Conservation (phyloP, 2,329 filamentous ascomycete species). For the Penicillium sp. region DNA sequence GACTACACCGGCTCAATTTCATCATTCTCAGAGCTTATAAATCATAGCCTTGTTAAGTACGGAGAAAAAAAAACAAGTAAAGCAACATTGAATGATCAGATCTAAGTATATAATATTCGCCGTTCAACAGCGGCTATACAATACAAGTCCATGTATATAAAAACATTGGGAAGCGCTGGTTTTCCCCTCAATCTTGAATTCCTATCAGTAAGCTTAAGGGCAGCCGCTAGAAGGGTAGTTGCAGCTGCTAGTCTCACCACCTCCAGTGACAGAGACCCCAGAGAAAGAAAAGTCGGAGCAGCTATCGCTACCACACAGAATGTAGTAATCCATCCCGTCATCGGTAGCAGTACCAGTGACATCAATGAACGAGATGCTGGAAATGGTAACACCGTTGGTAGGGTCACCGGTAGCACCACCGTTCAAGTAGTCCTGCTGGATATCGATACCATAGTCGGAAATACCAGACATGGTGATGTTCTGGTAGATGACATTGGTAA, state of each 20-base stretch:
- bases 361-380: slow-evolving; percentile 36
- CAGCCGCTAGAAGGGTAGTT: slow-evolving; percentile 24
- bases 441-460: slow-evolving; percentile 52
- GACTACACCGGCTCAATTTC: no score
- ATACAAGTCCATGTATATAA: not conserved
- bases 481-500: slow-evolving; percentile 47
- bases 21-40: no score
- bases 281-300: slow-evolving; percentile 40
- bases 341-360: slow-evolving; percentile 36
- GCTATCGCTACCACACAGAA: slow-evolving; percentile 42
- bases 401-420: slow-evolving; percentile 43
- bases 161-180: not conserved
- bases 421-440: slow-evolving; percentile 56
- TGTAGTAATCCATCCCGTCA: slow-evolving; percentile 38
- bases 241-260: slow-evolving; percentile 27
- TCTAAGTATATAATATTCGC: not conserved
- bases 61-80: not conserved
- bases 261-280: slow-evolving; percentile 38
- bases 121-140: not conserved
- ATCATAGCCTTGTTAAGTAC: not conserved
- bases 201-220: not conserved
- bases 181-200: not conserved
- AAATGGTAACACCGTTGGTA: slow-evolving; percentile 41
- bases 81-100: not conserved
- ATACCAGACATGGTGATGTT: slow-evolving; percentile 50